Conservation (phyloP, 352 stramenopile species). For the Albugo candida region DNA sequence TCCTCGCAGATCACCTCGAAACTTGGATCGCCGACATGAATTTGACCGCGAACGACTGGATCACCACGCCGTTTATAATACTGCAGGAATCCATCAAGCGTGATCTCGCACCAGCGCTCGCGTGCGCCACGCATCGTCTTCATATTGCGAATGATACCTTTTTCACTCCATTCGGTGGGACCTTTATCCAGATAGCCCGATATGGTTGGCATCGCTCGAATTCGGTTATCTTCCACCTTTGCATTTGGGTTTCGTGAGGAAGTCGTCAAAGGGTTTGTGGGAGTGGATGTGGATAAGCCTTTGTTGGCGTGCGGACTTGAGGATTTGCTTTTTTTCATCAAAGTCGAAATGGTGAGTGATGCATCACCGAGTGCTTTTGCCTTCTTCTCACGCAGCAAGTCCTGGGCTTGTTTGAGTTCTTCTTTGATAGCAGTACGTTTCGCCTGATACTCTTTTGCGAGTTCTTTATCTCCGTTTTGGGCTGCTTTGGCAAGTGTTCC, state of each 20-base stretch:
- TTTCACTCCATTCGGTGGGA: slow-evolving; percentile 66
- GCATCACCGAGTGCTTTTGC: neutral
- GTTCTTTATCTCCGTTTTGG: slow-evolving; percentile 39
- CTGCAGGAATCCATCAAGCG: slow-evolving; percentile 38
- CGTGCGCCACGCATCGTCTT: slow-evolving; percentile 70
- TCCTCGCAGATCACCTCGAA: slow-evolving; percentile 73
- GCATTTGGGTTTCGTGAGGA: slow-evolving; percentile 9
- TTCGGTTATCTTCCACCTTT: slow-evolving; percentile 11
- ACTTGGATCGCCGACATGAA: slow-evolving; percentile 52
- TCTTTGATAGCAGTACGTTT: slow-evolving; percentile 57
- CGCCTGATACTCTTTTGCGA: slow-evolving; percentile 57
- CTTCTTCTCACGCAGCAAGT: slow-evolving; percentile 45
- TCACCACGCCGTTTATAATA: slow-evolving; percentile 80
- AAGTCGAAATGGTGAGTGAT: too few relatives aligned
- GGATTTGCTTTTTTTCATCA: too few relatives aligned
- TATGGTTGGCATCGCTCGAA: slow-evolving; percentile 46
- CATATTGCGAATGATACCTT: slow-evolving; percentile 60
- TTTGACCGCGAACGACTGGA: slow-evolving; percentile 58
- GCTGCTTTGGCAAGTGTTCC: slow-evolving; percentile 53
- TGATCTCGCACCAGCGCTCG: slow-evolving; percentile 74
- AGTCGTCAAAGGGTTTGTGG: slow-evolving; percentile 1
- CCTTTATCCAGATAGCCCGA: slow-evolving; percentile 69
- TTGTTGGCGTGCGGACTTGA: too few relatives aligned
- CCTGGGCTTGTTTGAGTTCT: slow-evolving; percentile 47
- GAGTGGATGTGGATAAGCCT: neutral